Conservation (phyloP, 108 stramenopile genomes). For the Stephanodiscus triporus region DNA sequence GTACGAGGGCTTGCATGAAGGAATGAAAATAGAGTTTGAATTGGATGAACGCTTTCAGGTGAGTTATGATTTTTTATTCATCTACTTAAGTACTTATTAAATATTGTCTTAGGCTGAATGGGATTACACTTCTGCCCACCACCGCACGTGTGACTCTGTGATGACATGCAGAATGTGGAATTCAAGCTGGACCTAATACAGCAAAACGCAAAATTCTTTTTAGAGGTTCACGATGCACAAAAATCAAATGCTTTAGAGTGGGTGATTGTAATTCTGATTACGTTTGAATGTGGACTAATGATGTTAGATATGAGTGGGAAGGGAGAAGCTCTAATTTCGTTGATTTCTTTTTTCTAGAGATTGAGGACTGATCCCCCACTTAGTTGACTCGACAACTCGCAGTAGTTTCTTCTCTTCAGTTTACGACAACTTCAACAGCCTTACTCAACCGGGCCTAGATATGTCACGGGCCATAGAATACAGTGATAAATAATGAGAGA, state of each 20-base stretch:
- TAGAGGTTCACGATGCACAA: slow-evolving; percentile 87
- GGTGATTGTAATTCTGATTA: slow-evolving; percentile 92
- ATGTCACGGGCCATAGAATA: too few species aligned
- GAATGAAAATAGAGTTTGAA: slow-evolving; percentile 68
- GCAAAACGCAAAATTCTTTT: slow-evolving; percentile 93
- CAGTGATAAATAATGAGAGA: too few species aligned
- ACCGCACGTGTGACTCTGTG: background rate
- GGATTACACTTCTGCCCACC: background rate
- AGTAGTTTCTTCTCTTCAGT: too few species aligned
- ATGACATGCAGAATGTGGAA: slow-evolving; percentile 66
- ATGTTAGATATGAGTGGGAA: slow-evolving; percentile 86
- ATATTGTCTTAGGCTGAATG: background rate
- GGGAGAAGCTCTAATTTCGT: slow-evolving; percentile 61
- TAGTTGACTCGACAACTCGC: too few species aligned
- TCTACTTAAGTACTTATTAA: background rate
- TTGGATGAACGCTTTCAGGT: slow-evolving; percentile 61
- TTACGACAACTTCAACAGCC: too few species aligned
- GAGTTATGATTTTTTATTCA: slow-evolving; percentile 8
- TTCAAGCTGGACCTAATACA: slow-evolving; percentile 92
- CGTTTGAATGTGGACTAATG: slow-evolving; percentile 89
- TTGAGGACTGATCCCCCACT: background rate
- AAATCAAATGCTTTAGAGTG: slow-evolving; percentile 90
- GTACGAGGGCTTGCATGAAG: slow-evolving; percentile 86
- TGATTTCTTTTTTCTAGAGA: slow-evolving; percentile 20
- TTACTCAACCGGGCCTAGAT: too few species aligned